phyloP scores from a whole-genome alignment of 768 basidiomycete genomes.

The Lactarius hatsudake region DNA sequence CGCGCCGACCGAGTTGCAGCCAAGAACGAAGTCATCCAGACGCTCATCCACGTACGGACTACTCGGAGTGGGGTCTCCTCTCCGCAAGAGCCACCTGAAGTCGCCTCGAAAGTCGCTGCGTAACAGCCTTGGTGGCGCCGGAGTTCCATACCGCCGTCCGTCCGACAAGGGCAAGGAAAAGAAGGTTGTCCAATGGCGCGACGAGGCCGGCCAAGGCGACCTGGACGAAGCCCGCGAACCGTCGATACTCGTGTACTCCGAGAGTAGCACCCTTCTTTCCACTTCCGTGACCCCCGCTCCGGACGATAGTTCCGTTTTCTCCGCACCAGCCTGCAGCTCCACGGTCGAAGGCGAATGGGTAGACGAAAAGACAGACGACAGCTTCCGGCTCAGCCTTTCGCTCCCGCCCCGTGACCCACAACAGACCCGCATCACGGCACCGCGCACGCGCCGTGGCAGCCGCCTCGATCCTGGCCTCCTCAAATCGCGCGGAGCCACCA shows the following conservation, averaged over 20 bases:
- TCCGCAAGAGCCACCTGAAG: slow-evolving; percentile 34
- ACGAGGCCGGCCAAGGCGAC: slow-evolving; percentile 80
- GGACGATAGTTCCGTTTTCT: slow-evolving; percentile 37
- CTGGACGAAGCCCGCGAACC: slow-evolving; percentile 58
- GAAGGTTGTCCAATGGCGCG: slow-evolving; percentile 80
- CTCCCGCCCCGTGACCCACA: slow-evolving; percentile 25
- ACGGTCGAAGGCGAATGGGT: slow-evolving; percentile 87
- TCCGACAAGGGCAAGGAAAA: slow-evolving; percentile 63
- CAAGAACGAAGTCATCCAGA: slow-evolving; percentile 43
- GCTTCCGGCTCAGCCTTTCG: slow-evolving; percentile 55
- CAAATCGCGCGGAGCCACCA: slow-evolving; percentile 46
- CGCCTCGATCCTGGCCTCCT: slow-evolving; percentile 71
- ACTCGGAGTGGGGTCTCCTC: slow-evolving; percentile 42
- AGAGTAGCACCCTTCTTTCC: slow-evolving; percentile 30
- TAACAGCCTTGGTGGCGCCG: slow-evolving; percentile 42
- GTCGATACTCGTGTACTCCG: slow-evolving; percentile 16
- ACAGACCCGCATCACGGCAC: slow-evolving; percentile 15
- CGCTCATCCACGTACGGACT: slow-evolving; percentile 44
- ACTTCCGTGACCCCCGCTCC: slow-evolving; percentile 36
- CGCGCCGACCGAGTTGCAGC: slow-evolving; percentile 40
- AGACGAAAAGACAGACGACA: slow-evolving; percentile 83
- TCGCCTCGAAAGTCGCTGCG: slow-evolving; percentile 38
- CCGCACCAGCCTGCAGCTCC: slow-evolving; percentile 36
- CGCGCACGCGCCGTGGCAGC: slow-evolving; percentile 46
- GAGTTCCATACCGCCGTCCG: slow-evolving; percentile 59